Percentiles rank a stretch among this genome's conserved stretches.
Evolutionary conservation across 768 basidiomycete genomes (phyloP).

Genomic region (Lentinula edodes): DNA sequence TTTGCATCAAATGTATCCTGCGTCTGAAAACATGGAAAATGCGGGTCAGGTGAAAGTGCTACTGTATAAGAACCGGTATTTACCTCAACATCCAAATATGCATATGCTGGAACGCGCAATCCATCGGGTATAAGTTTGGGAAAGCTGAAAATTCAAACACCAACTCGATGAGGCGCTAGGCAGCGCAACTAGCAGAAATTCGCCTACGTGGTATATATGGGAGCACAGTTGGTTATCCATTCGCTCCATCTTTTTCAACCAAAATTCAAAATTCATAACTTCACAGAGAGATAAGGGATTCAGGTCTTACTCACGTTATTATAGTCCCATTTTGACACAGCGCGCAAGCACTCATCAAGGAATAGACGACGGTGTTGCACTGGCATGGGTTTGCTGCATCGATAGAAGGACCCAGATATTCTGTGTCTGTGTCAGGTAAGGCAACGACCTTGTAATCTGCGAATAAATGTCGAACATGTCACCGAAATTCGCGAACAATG

Average conservation of each 20-base stretch:
- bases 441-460: constrained; percentile 24
- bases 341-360: constrained; percentile 51
- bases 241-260: constrained; percentile 40
- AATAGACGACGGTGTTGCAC: constrained; percentile 55
- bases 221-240: constrained; percentile 45
- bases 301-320: constrained; percentile 23
- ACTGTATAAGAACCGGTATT: neutral
- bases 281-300: neutral
- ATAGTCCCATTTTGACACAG: constrained; percentile 44
- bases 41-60: neutral
- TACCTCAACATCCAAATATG: constrained; percentile 50
- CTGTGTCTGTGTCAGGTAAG: constrained; percentile 17
- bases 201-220: constrained; percentile 22
- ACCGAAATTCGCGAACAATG: neutral
- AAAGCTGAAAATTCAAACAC: constrained; percentile 26
- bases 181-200: constrained; percentile 9
- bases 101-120: constrained; percentile 55
- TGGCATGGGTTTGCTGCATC: constrained; percentile 35
- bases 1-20: constrained; percentile 33
- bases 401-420: constrained; percentile 37
- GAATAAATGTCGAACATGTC: neutral
- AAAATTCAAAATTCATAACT: constrained; percentile 8
- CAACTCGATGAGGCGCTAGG: neutral
- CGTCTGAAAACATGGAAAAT: constrained; percentile 15
- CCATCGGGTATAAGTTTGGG: constrained; percentile 42